Evolutionary conservation across 2,329 filamentous ascomycete species (phyloP), one percentile per base, ranked within the genome.

Genomic region (Neonectria sp.): DNA sequence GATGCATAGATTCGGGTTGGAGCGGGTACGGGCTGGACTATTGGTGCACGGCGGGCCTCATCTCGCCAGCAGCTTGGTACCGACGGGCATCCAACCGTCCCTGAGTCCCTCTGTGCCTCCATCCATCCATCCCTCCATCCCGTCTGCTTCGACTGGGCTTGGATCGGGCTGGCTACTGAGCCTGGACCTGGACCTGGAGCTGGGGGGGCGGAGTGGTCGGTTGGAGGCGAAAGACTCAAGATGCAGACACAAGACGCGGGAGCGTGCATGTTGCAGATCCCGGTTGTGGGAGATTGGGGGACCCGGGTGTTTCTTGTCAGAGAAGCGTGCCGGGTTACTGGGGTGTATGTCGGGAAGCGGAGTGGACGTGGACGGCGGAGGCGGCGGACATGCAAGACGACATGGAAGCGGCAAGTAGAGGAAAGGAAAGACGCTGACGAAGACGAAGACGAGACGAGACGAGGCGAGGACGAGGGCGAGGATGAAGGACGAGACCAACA

Each of bases 21-120:
- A 65, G 70, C 71, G 71, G 72, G 69, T 72, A 73, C 66, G 70
- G 48, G 61, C 45, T 68, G 55, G 40, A 65, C 69, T 71, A 75
- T 73, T 75, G 65, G 68, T 71, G 60, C 53, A 33, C 69, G 60
- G 73, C 69, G 71, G 73, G 73, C 73, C 73, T 75, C 73, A 75
- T 72, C 72, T 72, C 68, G 65, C 68, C 63, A 71, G 69, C 45
- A 68, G 43, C 58, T 68, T 70, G 71, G 65, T 70, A 68, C 63
- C 63, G 69, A 67, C 60, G 48, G 57, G 25, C 49, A 35, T 35
- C 31, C 51, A 53, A 53, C 51, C 51, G 29, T 53, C n/a, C n/a
- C 21, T 33, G 12, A 15, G 49, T n/a, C 11, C 17, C 49, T 52
- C 49, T 8, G 11, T 35, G 11, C 8, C 13, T 40, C 37, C 13